phyloP scores from a whole-genome alignment of 805 yeast genomes.

The Teunomyces barrocoloradensis region DNA sequence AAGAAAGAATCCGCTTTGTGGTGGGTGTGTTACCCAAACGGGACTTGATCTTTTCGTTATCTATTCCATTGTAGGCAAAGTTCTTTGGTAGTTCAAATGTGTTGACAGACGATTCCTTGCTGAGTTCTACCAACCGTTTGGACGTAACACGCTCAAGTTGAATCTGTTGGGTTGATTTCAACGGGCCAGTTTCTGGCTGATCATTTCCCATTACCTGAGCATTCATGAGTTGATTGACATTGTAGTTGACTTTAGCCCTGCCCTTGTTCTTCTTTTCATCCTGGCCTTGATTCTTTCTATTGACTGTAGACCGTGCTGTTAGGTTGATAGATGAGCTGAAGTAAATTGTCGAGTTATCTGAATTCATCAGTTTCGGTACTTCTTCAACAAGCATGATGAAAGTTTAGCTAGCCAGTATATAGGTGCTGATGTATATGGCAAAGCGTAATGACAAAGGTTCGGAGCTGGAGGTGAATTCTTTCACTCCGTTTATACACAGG shows the following conservation, averaged over 20 bases:
- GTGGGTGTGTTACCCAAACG: slow-evolving; percentile 44
- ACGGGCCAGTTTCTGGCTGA: slow-evolving; percentile 30
- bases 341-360: slow-evolving; percentile 36
- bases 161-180: slow-evolving; percentile 41
- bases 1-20: slow-evolving; percentile 41
- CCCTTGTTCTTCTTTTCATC: slow-evolving; percentile 28
- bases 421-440: too few species aligned
- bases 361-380: slow-evolving; percentile 31
- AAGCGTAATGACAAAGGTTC: too few species aligned
- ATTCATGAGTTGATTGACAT: slow-evolving; percentile 41
- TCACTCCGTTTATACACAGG: too few species aligned
- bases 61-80: slow-evolving; percentile 32
- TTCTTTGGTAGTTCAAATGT: slow-evolving; percentile 43
- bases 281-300: slow-evolving; percentile 13
- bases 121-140: slow-evolving; percentile 35
- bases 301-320: slow-evolving; percentile 34
- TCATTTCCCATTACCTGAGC: slow-evolving; percentile 38
- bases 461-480: too few species aligned
- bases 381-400: slow-evolving; percentile 41
- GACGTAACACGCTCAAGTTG: slow-evolving; percentile 39
- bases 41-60: slow-evolving; percentile 21
- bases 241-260: slow-evolving; percentile 44
- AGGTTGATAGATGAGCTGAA: slow-evolving; percentile 42
- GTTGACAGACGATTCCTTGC: slow-evolving; percentile 26
- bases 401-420: neutral